Conservation (phyloP, 371 early-diverging fungal genomes). For the Gilbertella persicaria region DNA sequence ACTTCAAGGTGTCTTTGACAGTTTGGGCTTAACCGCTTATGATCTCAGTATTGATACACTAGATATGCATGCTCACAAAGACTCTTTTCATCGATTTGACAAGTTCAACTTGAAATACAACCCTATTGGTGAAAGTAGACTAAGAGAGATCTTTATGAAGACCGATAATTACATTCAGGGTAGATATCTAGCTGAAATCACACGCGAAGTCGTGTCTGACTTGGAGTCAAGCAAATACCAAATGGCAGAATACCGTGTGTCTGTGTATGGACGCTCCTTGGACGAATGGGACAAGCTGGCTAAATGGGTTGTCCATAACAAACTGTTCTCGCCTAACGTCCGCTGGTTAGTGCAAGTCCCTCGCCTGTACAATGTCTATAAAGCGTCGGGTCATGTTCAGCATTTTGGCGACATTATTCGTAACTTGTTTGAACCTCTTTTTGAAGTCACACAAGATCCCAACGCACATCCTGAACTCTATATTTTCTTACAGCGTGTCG, state of each 20-base stretch:
- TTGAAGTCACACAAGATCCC: slow-evolving; percentile 91
- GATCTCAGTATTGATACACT: slow-evolving; percentile 96
- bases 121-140: slow-evolving; percentile 80
- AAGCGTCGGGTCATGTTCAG: slow-evolving; percentile 61
- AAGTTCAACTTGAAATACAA: slow-evolving; percentile 98
- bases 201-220: slow-evolving; percentile 92
- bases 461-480: slow-evolving; percentile 86
- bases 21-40: slow-evolving; percentile 92
- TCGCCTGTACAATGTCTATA: slow-evolving; percentile 93
- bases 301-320: slow-evolving; percentile 93
- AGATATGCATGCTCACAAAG: slow-evolving; percentile 95
- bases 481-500: slow-evolving; percentile 91
- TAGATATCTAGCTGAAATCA: slow-evolving; percentile 92
- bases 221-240: slow-evolving; percentile 96
- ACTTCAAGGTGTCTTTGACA: slow-evolving; percentile 86
- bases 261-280: slow-evolving; percentile 86
- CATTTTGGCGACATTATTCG: slow-evolving; percentile 83
- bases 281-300: slow-evolving; percentile 96
- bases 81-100: slow-evolving; percentile 93
- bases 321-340: slow-evolving; percentile 89
- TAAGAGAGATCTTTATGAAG: slow-evolving; percentile 93
- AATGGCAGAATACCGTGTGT: slow-evolving; percentile 92
- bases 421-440: slow-evolving; percentile 88
- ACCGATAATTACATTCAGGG: slow-evolving; percentile 96
- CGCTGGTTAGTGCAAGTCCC: slow-evolving; percentile 98